Conservation (phyloP, 805 yeast genomes). For the Phaffomyces opuntiae region DNA sequence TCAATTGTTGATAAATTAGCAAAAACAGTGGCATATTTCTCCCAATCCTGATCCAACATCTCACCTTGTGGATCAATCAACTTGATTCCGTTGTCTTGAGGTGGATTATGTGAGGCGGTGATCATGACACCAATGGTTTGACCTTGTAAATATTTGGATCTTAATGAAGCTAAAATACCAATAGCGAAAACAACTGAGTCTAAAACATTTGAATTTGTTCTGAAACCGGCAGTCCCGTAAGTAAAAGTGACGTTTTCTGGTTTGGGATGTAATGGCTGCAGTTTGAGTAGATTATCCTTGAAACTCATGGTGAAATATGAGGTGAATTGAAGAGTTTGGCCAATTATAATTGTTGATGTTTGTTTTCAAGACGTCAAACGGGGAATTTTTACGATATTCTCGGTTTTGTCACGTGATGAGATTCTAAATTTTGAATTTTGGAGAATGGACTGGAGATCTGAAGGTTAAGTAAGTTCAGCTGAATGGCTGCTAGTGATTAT, state of each 20-base stretch:
- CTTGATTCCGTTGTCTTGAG: slow-evolving; percentile 86
- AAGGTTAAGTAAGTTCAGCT: no score
- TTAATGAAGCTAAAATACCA: slow-evolving; percentile 72
- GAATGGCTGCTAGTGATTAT: no score
- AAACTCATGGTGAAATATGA: neutral
- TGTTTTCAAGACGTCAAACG: no score
- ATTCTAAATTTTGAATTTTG: no score
- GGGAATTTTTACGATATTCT: no score
- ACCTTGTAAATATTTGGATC: slow-evolving; percentile 68
- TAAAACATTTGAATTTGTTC: slow-evolving; percentile 60
- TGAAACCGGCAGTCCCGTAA: slow-evolving; percentile 98
- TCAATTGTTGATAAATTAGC: slow-evolving; percentile 59
- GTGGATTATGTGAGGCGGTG: slow-evolving; percentile 94
- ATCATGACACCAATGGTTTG: slow-evolving; percentile 90
- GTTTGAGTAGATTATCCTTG: slow-evolving; percentile 8
- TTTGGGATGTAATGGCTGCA: slow-evolving; percentile 25
- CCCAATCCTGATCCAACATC: slow-evolving; percentile 85
- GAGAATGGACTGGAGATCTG: no score
- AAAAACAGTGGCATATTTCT: slow-evolving; percentile 64
- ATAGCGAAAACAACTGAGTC: slow-evolving; percentile 81
- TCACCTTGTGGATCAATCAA: slow-evolving; percentile 91
- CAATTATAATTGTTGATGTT: neutral
- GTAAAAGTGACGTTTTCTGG: slow-evolving; percentile 39
- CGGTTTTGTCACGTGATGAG: no score
- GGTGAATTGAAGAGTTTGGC: no score